These are phyloP conservation scores for Sporothrix euskadiensis DNA, from an alignment of 2,329 filamentous ascomycete genomes.

Conservation along the genomic window DNA sequence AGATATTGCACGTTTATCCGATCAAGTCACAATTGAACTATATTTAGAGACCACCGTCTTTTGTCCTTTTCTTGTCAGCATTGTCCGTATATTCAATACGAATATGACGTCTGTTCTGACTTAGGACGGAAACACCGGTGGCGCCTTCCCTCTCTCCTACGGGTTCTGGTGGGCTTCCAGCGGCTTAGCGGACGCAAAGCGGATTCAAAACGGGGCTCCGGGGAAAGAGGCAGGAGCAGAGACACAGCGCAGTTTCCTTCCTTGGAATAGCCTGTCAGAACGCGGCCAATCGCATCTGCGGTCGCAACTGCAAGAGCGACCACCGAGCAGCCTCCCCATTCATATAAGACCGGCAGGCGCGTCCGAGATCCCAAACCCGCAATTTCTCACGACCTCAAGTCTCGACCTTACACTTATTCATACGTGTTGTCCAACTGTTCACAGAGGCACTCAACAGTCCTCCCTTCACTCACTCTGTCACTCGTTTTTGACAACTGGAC, in stretches of 20 bases:
- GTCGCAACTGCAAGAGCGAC: not conserved
- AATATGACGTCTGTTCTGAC: not conserved
- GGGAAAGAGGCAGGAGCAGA: not conserved
- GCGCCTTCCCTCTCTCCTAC: not conserved
- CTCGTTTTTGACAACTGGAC: not conserved
- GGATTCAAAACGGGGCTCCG: conserved; percentile 3
- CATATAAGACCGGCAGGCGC: conserved; percentile 6
- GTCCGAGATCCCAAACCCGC: not conserved
- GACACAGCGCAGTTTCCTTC: conserved; percentile 1
- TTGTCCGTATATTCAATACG: not conserved
- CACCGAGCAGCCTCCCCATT: not conserved
- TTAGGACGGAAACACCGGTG: not conserved
- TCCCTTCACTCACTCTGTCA: not conserved
- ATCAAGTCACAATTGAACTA: not conserved
- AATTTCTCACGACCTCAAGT: not conserved
- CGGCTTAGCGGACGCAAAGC: not conserved
- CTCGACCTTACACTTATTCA: not conserved
- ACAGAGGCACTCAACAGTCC: too few species aligned
- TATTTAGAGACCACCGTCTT: too few species aligned
- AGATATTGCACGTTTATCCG: not conserved
- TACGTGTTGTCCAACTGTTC: too few species aligned
- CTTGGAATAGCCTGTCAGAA: not conserved
- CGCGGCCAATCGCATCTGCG: conserved; percentile 1
- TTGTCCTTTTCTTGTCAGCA: not conserved
- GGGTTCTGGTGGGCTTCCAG: not conserved